Conservation (phyloP, 176 grass and related monocot species). For the Eleusine coracana region DNA sequence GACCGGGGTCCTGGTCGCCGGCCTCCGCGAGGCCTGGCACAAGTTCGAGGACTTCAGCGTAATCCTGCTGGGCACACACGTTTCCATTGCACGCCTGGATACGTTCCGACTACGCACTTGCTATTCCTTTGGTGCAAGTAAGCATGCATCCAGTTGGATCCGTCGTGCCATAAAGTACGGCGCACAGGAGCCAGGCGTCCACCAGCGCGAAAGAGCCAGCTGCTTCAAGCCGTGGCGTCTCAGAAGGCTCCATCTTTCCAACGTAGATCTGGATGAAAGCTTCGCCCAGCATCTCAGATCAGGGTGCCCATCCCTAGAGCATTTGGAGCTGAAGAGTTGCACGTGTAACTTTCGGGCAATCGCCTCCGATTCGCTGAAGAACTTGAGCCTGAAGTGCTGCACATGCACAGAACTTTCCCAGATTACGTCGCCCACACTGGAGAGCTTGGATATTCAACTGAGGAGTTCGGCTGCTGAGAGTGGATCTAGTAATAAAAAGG, state of each 20-base stretch:
- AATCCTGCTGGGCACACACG: not conserved
- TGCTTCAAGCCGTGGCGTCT: not conserved
- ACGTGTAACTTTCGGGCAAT: not conserved
- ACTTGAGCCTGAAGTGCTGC: not conserved
- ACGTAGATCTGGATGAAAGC: not conserved
- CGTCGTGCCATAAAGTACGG: not conserved
- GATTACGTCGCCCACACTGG: not conserved
- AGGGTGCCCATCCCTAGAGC: not conserved
- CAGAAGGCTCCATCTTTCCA: not conserved
- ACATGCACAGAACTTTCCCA: not conserved
- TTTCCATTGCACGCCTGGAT: not conserved
- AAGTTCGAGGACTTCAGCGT: not conserved
- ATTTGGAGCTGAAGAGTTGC: not conserved
- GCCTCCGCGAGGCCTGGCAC: not conserved
- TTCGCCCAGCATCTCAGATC: slow-evolving; percentile 2
- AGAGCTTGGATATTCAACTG: not conserved
- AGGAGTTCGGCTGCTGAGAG: not conserved
- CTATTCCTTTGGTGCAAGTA: accelerated
- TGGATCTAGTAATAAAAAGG: not conserved
- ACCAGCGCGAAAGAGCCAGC: not conserved
- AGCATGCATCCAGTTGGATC: not conserved
- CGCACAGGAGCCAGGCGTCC: not conserved
- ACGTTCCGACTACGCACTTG: not conserved
- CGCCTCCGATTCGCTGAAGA: slow-evolving; percentile 1
- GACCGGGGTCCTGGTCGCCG: no score